Evolutionary conservation across 2,329 filamentous ascomycete genomes (phyloP), one percentile per base, ranked within the genome.

Genomic region (Aotearoamyces nothofagi): DNA sequence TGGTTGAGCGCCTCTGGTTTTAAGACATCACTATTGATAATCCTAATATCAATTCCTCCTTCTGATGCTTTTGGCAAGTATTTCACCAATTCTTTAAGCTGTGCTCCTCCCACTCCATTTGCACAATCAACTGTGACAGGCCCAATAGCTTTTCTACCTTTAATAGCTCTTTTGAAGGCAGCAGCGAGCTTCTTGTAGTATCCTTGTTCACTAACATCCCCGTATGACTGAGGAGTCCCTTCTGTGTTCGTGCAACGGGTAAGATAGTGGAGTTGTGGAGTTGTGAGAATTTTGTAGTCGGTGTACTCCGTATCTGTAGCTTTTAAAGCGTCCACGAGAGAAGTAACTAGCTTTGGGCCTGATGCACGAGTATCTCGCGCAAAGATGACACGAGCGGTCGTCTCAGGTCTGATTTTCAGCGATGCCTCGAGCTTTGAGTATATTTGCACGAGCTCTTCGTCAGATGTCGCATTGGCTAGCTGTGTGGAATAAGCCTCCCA

Each of bases 241-340:
- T 90, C 69, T 1, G 87, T 96, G 59, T 98, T 98, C 57, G 84
- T 70, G 54, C 86, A 92, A 39, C 90, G 81, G 17, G 87, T 87
- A 39, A 96, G 66, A 57, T 98, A 98, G 61, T 98, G 90, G 33
- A 98, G 68, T 58, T 96, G 90, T n/a, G 90, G 90, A 3, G 90
- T 98, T 9, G 90, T 96, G 46, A 94, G 64, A 50, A 86, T 76
- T 56, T 87, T 90, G 60, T 76, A 87, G 61, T 96, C 87, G 47
- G 72, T 72, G 49, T 71, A 77, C 35, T 82, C 71, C 31, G 78
- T 72, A 32, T 69, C 68, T 26, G 78, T 77, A 29, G 81, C 81
- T 35, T 77, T 73, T 39, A 96, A 63, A 11, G 82, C 82, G 47
- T 82, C 78, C 34, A 75, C 68, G 27, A 96, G 69, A 34, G 86